Evolutionary conservation across 768 basidiomycete species (phyloP), one percentile per base, ranked within the genome.

Genomic region (Leccinellum luteum): DNA sequence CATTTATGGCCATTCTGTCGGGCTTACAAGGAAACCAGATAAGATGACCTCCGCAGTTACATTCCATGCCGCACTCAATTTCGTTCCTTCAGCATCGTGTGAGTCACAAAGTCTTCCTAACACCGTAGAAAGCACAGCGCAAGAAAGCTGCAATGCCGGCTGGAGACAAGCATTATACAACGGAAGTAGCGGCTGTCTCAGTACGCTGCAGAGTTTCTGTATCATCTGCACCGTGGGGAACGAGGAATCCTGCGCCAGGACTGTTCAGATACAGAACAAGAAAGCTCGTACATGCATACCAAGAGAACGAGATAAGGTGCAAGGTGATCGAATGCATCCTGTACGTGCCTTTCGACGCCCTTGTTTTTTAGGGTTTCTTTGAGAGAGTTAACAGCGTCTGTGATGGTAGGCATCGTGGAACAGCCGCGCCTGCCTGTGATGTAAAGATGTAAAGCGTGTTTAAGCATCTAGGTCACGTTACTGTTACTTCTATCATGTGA

Each of bases 1-100:
- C 19, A 17, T 48, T 19, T 25, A 32, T n/a, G 10, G 13, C 2
- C 28, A 30, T 3, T 19, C 30, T 49, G 8, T 21, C 6, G 34
- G 27, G 60, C 75, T 62, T 61, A 83, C 82, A 58, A 83, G 64
- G 32, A 84, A 59, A 3, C 85, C 84, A 4, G 85, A 81, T 21
- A 87, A 63, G n/a, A 85, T 58, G 10, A 78, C 73, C 28, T 75
- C 63, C 32, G 79, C 75, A 12, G 79, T 69, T 13, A 55, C 59
- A 66, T 84, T 81, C 84, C 85, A 86, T 3, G 66, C 56, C 5
- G 50, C 58, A 44, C 65, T 62, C 52, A 68, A 56, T 9, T 52
- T 61, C 25, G 64, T 59, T 47, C 73, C 62, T 31, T 53, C 53
- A 12, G 48, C 14, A 45, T 63, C 60, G 31, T 68, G 47, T 31